Percentiles rank a stretch among this genome's conserved stretches.
Evolutionary conservation across 768 basidiomycete genomes (phyloP).

Genomic region (Dioszegia aurantiaca): DNA sequence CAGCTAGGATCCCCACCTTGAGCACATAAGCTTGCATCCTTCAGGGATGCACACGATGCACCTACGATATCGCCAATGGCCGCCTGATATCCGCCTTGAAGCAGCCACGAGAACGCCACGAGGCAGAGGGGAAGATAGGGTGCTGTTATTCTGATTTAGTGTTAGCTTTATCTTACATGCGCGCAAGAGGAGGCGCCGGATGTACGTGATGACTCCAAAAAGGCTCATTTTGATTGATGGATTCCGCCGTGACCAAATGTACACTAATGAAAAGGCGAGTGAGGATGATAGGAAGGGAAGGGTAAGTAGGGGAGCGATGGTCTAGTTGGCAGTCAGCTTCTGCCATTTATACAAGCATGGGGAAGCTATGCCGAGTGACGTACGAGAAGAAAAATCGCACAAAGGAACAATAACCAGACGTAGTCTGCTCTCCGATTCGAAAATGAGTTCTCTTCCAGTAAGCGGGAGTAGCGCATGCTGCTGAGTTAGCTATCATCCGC

Average conservation of each 20-base stretch:
- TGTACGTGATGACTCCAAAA: conserved; percentile 78
- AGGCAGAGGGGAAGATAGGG: conserved; percentile 92
- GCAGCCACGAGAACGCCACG: conserved; percentile 67
- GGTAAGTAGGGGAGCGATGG: conserved; percentile 80
- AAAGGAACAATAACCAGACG: conserved; percentile 86
- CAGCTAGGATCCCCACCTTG: conserved; percentile 48
- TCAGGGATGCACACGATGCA: conserved; percentile 20
- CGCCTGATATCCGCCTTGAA: conserved; percentile 47
- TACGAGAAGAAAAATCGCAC: conserved; percentile 80
- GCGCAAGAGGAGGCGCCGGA: conserved; percentile 2
- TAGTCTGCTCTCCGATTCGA: conserved; percentile 88
- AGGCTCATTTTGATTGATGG: conserved; percentile 93
- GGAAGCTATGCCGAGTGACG: conserved; percentile 39
- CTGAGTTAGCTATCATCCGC: neutral
- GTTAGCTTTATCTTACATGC: conserved; percentile 2
- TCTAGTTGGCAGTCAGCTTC: conserved; percentile 55
- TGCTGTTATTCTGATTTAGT: conserved; percentile 64
- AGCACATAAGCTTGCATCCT: neutral
- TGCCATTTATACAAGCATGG: conserved; percentile 9
- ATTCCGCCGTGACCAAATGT: conserved; percentile 93
- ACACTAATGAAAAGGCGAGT: conserved; percentile 90
- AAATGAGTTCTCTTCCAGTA: conserved; percentile 96
- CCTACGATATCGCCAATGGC: conserved; percentile 49
- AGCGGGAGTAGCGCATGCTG: conserved; percentile 94
- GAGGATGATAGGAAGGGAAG: conserved; percentile 90